Percentiles rank a stretch among this genome's conserved stretches.
Evolutionary conservation across 495 filamentous ascomycete genomes (phyloP).

Genomic region (Talaromyces adpressus): DNA sequence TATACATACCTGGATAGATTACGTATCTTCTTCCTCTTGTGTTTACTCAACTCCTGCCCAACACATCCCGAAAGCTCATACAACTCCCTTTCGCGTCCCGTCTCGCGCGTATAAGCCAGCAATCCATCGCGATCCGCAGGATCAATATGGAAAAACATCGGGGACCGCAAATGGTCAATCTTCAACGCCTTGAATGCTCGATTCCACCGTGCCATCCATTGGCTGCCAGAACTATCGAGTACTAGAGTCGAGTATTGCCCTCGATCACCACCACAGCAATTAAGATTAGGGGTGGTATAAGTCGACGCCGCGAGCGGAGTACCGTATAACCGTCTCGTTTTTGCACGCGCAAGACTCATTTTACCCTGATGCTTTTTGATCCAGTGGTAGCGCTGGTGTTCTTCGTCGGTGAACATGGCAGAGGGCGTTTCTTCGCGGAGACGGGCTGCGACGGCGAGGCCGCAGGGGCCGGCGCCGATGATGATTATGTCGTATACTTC

Average conservation of each 20-base stretch:
- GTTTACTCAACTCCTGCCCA: slow-evolving; percentile 58
- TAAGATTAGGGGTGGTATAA: neutral
- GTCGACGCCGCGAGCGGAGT: neutral
- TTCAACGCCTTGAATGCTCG: slow-evolving; percentile 46
- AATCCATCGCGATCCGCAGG: slow-evolving; percentile 57
- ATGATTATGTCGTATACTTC: slow-evolving; percentile 52
- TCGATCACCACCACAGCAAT: neutral
- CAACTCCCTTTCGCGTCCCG: slow-evolving; percentile 41
- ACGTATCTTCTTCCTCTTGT: slow-evolving; percentile 53
- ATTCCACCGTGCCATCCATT: slow-evolving; percentile 54
- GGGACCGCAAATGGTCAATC: slow-evolving; percentile 54
- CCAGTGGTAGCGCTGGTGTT: slow-evolving; percentile 60
- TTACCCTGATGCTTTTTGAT: slow-evolving; percentile 45
- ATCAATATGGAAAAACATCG: slow-evolving; percentile 64
- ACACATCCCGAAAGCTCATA: slow-evolving; percentile 54
- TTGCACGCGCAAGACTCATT: slow-evolving; percentile 35
- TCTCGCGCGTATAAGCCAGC: slow-evolving; percentile 49
- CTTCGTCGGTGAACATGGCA: slow-evolving; percentile 59
- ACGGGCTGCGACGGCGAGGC: slow-evolving; percentile 52
- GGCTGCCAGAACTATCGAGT: slow-evolving; percentile 42
- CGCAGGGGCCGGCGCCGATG: slow-evolving; percentile 57
- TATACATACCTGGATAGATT: slow-evolving; percentile 8
- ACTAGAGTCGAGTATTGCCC: slow-evolving; percentile 27
- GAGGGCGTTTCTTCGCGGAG: slow-evolving; percentile 54
- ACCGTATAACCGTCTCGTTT: neutral